These are phyloP conservation scores for Telfairia occidentalis DNA, from an alignment of 331 rosid species.

Conservation along the genomic window DNA sequence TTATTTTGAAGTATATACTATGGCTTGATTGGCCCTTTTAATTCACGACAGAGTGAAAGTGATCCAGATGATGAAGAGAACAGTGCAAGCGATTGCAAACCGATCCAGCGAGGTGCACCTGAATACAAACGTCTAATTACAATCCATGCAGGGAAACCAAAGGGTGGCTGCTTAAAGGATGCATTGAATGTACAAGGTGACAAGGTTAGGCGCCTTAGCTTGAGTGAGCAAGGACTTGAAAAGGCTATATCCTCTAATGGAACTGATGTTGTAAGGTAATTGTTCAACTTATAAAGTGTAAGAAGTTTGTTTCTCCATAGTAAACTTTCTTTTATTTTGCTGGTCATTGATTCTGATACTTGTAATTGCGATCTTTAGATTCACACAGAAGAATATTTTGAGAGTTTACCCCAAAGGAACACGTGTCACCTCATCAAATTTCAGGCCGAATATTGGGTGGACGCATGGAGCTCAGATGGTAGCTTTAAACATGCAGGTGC, in stretches of 20 bases:
- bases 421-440: slow-evolving; percentile 65
- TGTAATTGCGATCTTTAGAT: slow-evolving; percentile 35
- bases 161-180: slow-evolving; percentile 41
- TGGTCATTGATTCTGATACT: slow-evolving; percentile 10
- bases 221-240: slow-evolving; percentile 65
- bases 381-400: slow-evolving; percentile 61
- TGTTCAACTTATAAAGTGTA: slow-evolving; percentile 5
- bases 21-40: slow-evolving; percentile 5
- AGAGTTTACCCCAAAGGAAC: slow-evolving; percentile 81
- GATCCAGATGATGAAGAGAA: slow-evolving; percentile 51
- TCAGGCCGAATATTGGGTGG: slow-evolving; percentile 76
- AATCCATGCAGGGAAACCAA: slow-evolving; percentile 87
- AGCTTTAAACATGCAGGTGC: slow-evolving; percentile 92
- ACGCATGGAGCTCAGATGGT: slow-evolving; percentile 92
- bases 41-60: slow-evolving; percentile 33
- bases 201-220: slow-evolving; percentile 68
- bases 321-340: neutral
- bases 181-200: slow-evolving; percentile 32
- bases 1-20: neutral
- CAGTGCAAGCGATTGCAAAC: slow-evolving; percentile 27
- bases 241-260: slow-evolving; percentile 44
- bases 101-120: slow-evolving; percentile 30
- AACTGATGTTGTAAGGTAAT: slow-evolving; percentile 58
- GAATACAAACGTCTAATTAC: slow-evolving; percentile 69
- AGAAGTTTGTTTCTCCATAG: neutral